Evolutionary conservation across 345 rosid genomes (phyloP).

Genomic region (Acer campestre): DNA sequence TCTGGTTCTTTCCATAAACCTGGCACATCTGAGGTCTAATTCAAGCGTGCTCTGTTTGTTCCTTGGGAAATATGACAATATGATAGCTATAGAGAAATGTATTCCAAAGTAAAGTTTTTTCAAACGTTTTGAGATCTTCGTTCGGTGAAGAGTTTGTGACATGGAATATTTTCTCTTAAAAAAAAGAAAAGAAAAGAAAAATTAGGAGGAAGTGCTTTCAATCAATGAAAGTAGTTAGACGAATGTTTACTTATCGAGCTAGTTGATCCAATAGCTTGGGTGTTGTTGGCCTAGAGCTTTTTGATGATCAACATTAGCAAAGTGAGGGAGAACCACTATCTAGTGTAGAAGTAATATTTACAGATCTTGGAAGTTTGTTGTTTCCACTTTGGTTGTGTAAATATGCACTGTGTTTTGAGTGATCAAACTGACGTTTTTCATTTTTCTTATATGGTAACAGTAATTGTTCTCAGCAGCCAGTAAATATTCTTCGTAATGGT

Average conservation of each 20-base stretch:
- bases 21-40: not conserved
- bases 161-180: not conserved
- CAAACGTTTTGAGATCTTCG: slow-evolving; percentile 16
- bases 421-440: not conserved
- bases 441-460: too few relatives aligned
- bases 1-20: slow-evolving; percentile 82
- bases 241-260: slow-evolving; percentile 12
- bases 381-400: slow-evolving; percentile 24
- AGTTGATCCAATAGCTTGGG: not conserved
- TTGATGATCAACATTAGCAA: slow-evolving; percentile 14
- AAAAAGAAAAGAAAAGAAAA: not conserved
- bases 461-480: too few relatives aligned
- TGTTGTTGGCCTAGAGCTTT: slow-evolving; percentile 21
- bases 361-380: slow-evolving; percentile 1
- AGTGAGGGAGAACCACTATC: not conserved
- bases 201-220: slow-evolving; percentile 12
- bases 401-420: slow-evolving; percentile 3
- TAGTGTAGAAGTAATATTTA: not conserved
- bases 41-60: slow-evolving; percentile 1
- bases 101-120: slow-evolving; percentile 13
- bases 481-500: too few relatives aligned
- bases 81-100: not conserved
- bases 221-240: not conserved
- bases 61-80: not conserved
- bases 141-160: slow-evolving; percentile 15